Conservation (phyloP, 805 yeast species). For the Ogataea nakhonphanomensis region DNA sequence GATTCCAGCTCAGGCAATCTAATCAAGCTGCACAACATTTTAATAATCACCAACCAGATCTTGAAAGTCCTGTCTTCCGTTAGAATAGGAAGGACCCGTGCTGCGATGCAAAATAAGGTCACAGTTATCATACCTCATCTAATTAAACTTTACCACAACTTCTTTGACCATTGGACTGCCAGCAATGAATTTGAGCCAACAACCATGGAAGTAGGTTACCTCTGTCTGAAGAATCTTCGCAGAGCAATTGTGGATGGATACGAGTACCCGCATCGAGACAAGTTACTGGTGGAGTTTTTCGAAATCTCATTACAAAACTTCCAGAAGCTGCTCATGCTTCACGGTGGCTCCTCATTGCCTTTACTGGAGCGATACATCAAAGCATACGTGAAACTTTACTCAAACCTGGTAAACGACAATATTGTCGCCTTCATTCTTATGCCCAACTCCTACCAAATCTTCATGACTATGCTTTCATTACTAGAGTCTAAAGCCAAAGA, state of each 20-base stretch:
- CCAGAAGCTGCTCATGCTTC: constrained; percentile 49
- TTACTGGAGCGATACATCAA: constrained; percentile 67
- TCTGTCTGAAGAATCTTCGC: constrained; percentile 70
- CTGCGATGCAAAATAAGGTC: constrained; percentile 70
- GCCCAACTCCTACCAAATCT: constrained; percentile 57
- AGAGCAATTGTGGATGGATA: constrained; percentile 74
- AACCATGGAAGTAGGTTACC: constrained; percentile 70
- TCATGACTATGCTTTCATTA: constrained; percentile 57
- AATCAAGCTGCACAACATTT: constrained; percentile 55
- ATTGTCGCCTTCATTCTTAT: constrained; percentile 71
- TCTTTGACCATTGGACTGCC: constrained; percentile 62
- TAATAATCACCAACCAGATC: constrained; percentile 71
- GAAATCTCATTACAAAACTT: constrained; percentile 55
- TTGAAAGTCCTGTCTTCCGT: constrained; percentile 72
- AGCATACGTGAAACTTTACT: constrained; percentile 73
- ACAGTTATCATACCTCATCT: constrained; percentile 60
- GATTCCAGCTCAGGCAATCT: constrained; percentile 46
- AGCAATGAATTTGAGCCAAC: constrained; percentile 41
- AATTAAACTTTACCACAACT: constrained; percentile 53
- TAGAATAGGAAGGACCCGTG: constrained; percentile 77
- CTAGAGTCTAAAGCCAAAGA: constrained; percentile 61
- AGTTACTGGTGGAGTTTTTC: constrained; percentile 58
- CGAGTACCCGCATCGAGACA: constrained; percentile 62
- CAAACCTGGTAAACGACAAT: constrained; percentile 52
- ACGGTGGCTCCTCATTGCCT: constrained; percentile 47